Evolutionary conservation across 805 yeast genomes (phyloP), one percentile per base, ranked within the genome.

Genomic region (Phaffomyces opuntiae): DNA sequence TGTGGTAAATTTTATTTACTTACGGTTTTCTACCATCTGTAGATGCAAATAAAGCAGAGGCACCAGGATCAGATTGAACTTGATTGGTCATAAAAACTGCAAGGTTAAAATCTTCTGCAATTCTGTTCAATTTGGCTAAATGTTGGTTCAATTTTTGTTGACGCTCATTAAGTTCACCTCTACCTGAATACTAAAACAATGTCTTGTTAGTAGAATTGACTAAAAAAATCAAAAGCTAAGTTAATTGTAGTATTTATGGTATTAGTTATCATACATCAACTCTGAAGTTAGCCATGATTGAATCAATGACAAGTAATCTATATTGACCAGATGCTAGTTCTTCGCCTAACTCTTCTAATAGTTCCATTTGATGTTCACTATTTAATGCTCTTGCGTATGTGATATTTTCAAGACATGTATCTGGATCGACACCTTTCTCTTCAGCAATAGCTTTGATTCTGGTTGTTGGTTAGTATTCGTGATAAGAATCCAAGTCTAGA

Each of bases 11-110:
- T 3, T 26, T 26, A 13, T 31, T 33, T 16, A 25, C 68, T 51
- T 49, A 66, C 49, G 93, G 91, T 61, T 85, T 85, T 55, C 88
- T 77, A 7, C 91, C 90, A 64, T 85, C 91, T 9, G 88, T 89
- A 43, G 86, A 74, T 29, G 83, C 88, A 75, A 85, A 84, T 21
- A 81, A 67, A 0, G 89, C 82, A 53, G 82, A 77, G 1, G 91
- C 93, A 49, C 89, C 91, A 7, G 89, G 91, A 60, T 85, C 91
- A 8, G 89, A 84, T 51, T 84, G 91, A 14, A 84, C 89, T 60
- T 84, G 91, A 54, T 84, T 84, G 1, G 82, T 78, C 67, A 84
- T 75, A 44, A 84, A 80, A 0, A 84, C 84, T 0, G 91, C 91
- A 43, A 83, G 70, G 44, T 87, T 87, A 62, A 78, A 84, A 57